Base-by-base conservation (phyloP, 73 alveolate species). In the Paramecium bursaria region DNA sequence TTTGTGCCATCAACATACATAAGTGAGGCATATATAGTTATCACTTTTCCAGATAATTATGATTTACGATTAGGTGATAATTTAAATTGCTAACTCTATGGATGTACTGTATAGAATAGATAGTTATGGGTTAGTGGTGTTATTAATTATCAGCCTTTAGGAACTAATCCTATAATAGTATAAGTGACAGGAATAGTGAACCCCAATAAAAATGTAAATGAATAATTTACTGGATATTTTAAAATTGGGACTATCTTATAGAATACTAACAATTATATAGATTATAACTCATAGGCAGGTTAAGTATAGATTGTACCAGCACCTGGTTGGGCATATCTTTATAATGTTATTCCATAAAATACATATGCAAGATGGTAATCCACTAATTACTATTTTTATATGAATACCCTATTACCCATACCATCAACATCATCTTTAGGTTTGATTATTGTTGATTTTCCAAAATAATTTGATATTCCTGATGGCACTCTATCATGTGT, bases 61-160 rank as follows among this genome's bases (percentile, higher is more conserved):
- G 93, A 87, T 47, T 29, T 46, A 2, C 15, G 76, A 7, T 26
- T 87, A 17, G 93, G 93, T 0, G 77, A 61, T 26, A 42, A 52
- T 4, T 10, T 87, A n/a, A 74, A 33, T 4, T 87, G 93, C 50
- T 51, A 88, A 52, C 87, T 91, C 3, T 47, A 85, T 57, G 88
- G 75, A 30, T 87, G 93, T 73, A 23, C 73, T 60, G 88, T 74
- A 11, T 15, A 48, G 10, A 9, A 73, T 47, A 48, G 91, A 47
- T 22, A 67, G 17, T 26, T 87, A 26, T 42, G 55, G 54, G 76
- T 87, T 2, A 46, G 47, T 67, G 91, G 88, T 21, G 74, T 79
- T 30, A 75, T 82, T 7, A 50, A 51, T 46, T 87, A 85, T 67
- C 11, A 29, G 42, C 86, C 88, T 17, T 75, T 87, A 31, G 73